Percentiles rank a stretch among this genome's conserved stretches.
These are phyloP conservation scores for Fomitopsis betulina DNA, from an alignment of 1,284 basidiomycete species.

Conservation along the genomic window DNA sequence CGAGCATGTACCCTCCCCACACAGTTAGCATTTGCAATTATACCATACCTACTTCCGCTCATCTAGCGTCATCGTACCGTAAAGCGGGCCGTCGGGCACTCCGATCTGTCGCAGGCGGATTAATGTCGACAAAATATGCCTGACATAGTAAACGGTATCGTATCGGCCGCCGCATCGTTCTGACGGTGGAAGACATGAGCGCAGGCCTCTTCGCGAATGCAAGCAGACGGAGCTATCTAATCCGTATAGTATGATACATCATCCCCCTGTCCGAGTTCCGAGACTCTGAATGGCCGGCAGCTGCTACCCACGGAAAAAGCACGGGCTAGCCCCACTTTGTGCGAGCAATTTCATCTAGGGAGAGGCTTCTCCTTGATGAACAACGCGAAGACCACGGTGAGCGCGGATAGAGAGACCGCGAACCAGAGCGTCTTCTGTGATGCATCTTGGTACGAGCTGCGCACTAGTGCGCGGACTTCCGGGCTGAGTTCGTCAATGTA, in stretches of 20 bases:
- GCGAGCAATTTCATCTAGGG: conserved; percentile 10
- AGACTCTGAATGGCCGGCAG: background rate
- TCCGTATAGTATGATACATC: background rate
- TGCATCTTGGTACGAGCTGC: conserved; percentile 44
- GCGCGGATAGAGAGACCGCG: conserved; percentile 34
- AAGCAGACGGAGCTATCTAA: background rate
- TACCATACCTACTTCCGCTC: background rate
- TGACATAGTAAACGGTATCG: background rate
- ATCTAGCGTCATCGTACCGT: background rate
- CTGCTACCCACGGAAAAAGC: background rate
- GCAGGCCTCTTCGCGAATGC: background rate
- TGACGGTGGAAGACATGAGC: background rate
- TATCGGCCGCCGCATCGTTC: background rate
- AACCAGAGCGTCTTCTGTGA: conserved; percentile 47
- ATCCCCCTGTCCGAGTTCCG: background rate
- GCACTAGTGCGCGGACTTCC: conserved; percentile 37
- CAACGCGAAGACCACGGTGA: conserved; percentile 37
- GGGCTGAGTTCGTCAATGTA: conserved; percentile 49
- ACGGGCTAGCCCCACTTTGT: background rate
- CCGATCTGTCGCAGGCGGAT: background rate
- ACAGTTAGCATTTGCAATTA: background rate
- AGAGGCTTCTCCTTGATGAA: conserved; percentile 51
- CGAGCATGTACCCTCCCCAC: background rate
- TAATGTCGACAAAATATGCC: background rate
- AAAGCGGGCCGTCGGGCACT: background rate